Base-by-base conservation (phyloP, 2,329 filamentous ascomycete genomes). In the Nemania serpens region DNA sequence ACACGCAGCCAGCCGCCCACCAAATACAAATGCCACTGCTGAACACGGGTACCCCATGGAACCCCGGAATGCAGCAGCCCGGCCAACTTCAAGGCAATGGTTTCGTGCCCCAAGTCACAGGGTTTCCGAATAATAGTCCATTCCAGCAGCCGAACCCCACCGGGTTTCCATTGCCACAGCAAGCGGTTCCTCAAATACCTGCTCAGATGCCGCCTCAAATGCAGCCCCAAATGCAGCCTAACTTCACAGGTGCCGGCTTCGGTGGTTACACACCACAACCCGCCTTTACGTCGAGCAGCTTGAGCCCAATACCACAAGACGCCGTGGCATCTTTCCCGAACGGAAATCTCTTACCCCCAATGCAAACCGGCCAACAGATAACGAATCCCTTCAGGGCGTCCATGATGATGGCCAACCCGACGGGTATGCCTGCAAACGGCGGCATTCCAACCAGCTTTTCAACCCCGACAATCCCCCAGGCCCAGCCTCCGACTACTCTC, bases 311-410 rank as follows among this genome's bases (percentile, higher is more conserved):
- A 66, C 84, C 84, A 0, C 86, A 88, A 69, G 79, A 88, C 60
- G 77, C 81, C 1, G 72, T 82, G 3, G 77, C 82, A 6, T 77
- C 73, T 52, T 86, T 85, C 74, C 78, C 83, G 71, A 78, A 74
- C 10, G 76, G 75, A 12, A 70, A 81, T 78, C 68, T 78, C 74
- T 45, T 72, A 66, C 57, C 75, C 75, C 74, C 72, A 39, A 71
- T 74, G 68, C 73, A 74, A 70, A 79, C 75, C 22, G 81, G 82
- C 60, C 83, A 82, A 72, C 85, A 88, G 69, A 87, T 81, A 20
- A 97, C 93, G 7, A 99, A 99, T 73, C 95, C 95, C 0, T 99
- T 99, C 84, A 85, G 95, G 43, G 90, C 93, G 72, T 97, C 94
- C 1, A 94, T 94, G 88, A 81, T 97, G 78, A 82, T 83, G 79